phyloP scores from a whole-genome alignment of 352 stramenopile genomes.

The Phytophthora crassamura region DNA sequence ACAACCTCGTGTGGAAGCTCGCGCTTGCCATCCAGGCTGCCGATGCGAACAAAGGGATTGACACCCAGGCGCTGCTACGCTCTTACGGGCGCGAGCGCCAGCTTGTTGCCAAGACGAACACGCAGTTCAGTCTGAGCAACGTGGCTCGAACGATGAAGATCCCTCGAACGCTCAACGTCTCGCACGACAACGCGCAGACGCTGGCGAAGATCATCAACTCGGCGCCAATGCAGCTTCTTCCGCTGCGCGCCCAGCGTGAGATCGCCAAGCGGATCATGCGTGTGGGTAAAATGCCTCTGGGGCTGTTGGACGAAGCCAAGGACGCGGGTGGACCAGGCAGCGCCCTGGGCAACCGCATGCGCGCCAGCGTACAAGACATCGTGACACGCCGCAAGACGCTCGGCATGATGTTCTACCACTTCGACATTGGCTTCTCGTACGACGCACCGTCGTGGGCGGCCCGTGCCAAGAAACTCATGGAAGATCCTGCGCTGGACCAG shows the following conservation, averaged over 20 bases:
- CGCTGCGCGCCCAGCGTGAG: constrained; percentile 57
- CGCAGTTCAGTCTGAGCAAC: constrained; percentile 85
- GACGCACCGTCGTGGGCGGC: constrained; percentile 47
- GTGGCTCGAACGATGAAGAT: constrained; percentile 89
- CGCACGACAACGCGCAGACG: constrained; percentile 76
- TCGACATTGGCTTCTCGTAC: constrained; percentile 88
- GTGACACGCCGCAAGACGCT: constrained; percentile 60
- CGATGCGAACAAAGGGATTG: constrained; percentile 10
- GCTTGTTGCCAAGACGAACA: constrained; percentile 76
- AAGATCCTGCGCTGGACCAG: constrained; percentile 57
- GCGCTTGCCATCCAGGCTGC: constrained; percentile 59
- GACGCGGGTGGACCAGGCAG: constrained; percentile 40
- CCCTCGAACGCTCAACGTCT: constrained; percentile 80
- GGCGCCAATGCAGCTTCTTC: constrained; percentile 63
- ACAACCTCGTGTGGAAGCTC: constrained; percentile 95
- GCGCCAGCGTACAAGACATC: constrained; percentile 62
- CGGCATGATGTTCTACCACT: constrained; percentile 89
- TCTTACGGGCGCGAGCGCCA: constrained; percentile 88
- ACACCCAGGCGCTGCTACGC: constrained; percentile 51
- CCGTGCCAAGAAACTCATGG: constrained; percentile 64
- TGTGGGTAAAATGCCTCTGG: constrained; percentile 71
- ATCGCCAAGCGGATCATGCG: constrained; percentile 76
- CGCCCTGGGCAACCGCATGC: constrained; percentile 65
- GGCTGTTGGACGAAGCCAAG: constrained; percentile 49
- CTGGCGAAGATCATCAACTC: constrained; percentile 69